Evolutionary conservation across 306 rosid genomes (phyloP), one percentile per base, ranked within the genome.

Genomic region (Pyrus pyrifolia): DNA sequence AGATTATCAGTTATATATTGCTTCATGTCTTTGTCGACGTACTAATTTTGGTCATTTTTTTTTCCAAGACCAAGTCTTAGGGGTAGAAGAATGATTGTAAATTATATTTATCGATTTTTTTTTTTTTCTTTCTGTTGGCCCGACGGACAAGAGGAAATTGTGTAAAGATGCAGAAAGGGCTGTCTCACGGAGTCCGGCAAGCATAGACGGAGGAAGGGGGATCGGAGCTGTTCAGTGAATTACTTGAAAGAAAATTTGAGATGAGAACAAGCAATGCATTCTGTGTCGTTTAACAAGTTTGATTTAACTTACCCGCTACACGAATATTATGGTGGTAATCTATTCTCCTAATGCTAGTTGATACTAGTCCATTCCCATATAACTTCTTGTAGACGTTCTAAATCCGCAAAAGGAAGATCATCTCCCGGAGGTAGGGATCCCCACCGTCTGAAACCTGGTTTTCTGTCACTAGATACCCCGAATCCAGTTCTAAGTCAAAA

Each of bases 401-500:
- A 65, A 58, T 86, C 87, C 68, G 68, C 60, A 17, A 77, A 45
- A 38, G 29, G 73, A 64, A 59, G 23, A 21, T 64, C 75, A 12
- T 76, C 78, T 55, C 68, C 83, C 33, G 75, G 60, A 67, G 69
- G 76, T 27, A 19, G 62, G 76, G 76, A 27, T 75, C 27, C 72
- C 85, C 61, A 79, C 68, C 89, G 80, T 83, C 81, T 93, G 87
- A 83, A 87, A 66, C 97, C 97, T 6, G 92, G 93, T 72, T 91
- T 91, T 66, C 71, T 40, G 72, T 86, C 92, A 73, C 83, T 85
- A 63, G 83, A 73, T 74, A 92, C 92, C 14, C 97, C 91, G 60
- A 91, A 90, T 72, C 93, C 91, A 51, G 68, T 64, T 64, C 68
- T 18, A 31, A 1, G 13, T 15, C 68, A 18, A 64, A 8, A 64